Percentiles rank a stretch among this genome's conserved stretches.
Conservation (phyloP, 768 basidiomycete species). For the Obba rivulosa region DNA sequence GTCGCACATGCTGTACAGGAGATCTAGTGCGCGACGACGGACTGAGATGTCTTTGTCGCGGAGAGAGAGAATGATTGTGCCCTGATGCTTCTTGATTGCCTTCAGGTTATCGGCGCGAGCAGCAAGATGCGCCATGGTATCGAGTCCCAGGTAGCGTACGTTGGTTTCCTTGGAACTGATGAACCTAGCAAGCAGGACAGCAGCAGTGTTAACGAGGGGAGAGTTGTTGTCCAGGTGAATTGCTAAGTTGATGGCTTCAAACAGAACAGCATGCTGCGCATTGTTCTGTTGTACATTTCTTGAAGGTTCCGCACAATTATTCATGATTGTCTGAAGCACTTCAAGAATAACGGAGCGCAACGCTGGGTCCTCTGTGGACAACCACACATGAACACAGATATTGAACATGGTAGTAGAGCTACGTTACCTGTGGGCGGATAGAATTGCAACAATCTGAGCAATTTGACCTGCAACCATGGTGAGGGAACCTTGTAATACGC, state of each 20-base stretch:
- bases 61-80: slow-evolving; percentile 89
- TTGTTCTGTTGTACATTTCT: slow-evolving; percentile 98
- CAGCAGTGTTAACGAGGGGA: slow-evolving; percentile 80
- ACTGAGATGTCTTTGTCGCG: slow-evolving; percentile 98
- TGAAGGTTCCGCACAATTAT: slow-evolving; percentile 84
- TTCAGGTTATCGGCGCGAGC: slow-evolving; percentile 88
- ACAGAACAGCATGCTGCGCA: slow-evolving; percentile 95
- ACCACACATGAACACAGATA: neutral
- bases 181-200: slow-evolving; percentile 88
- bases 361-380: slow-evolving; percentile 71
- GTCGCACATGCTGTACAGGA: slow-evolving; percentile 99
- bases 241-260: slow-evolving; percentile 94
- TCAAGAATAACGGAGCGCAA: slow-evolving; percentile 71
- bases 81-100: slow-evolving; percentile 92
- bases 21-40: slow-evolving; percentile 86
- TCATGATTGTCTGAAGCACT: slow-evolving; percentile 87
- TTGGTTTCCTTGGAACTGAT: slow-evolving; percentile 99
- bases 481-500: slow-evolving; percentile 97
- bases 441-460: slow-evolving; percentile 88
- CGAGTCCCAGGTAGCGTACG: slow-evolving; percentile 93
- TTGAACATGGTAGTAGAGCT: neutral
- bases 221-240: slow-evolving; percentile 95
- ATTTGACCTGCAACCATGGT: slow-evolving; percentile 96
- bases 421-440: slow-evolving; percentile 87
- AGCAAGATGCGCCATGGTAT: slow-evolving; percentile 97